Evolutionary conservation across 768 basidiomycete genomes (phyloP), one percentile per base, ranked within the genome.

Genomic region (Amanita molliuscula): DNA sequence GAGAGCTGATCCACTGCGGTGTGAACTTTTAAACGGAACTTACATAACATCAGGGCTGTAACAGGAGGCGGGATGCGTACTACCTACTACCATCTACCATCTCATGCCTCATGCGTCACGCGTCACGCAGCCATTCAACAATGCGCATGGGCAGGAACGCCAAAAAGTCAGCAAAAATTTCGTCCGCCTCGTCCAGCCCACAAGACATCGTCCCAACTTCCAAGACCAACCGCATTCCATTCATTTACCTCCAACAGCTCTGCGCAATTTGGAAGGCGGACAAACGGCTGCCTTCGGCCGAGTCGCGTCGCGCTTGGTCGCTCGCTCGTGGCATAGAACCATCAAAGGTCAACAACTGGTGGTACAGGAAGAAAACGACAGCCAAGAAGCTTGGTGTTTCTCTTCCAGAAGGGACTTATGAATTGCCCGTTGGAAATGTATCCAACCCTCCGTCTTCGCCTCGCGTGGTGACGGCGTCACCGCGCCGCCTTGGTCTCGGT

Each of bases 291-390:
- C 72, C 71, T 0, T 60, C 67, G n/a, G 53, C 56, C 7, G 54
- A 54, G 7, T 72, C 70, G 21, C 64, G 71, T 3, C 61, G 64
- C 10, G 61, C 64, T 6, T 72, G 72, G 72, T 64, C 68, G 4
- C 54, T 62, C 15, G 70, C 71, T 6, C 64, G 71, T 9, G 62
- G 64, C 35, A 40, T 72, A 45, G 59, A 62, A 23, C 69, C 68
- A 5, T 51, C 31, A 4, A 51, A 56, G 15, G 67, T 72, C 1
- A 58, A 72, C 53, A 57, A 53, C 9, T 74, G 71, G 70, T 72
- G 65, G 62, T 64, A 65, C 45, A 61, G 66, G 21, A 65, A 67
- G 21, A 64, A 65, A 34, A 56, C 50, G 11, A 23, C 54, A 20
- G 65, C 64, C 3, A 64, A 59, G 51, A 66, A 62, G 50, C 47